Base-by-base conservation (phyloP, 2,329 filamentous ascomycete genomes). In the Curvularia hawaiiensis region DNA sequence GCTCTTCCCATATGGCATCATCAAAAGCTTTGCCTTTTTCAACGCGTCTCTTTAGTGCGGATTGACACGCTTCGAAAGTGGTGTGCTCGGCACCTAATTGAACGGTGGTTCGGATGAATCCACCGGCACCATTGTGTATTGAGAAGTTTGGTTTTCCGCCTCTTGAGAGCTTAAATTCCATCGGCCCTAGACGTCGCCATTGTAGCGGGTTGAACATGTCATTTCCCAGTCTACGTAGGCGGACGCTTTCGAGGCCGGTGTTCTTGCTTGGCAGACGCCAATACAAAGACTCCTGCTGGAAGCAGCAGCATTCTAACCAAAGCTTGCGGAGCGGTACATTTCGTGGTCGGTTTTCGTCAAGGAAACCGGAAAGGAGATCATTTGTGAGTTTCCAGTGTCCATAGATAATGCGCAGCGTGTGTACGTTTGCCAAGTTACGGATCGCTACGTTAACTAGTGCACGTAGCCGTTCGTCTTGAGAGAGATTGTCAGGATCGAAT, bases 301-400 rank as follows among this genome's bases (percentile, higher is more conserved):
- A 66, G 16, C 73, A 75, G 55, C 77, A 79, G 51, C 75, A 79
- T 52, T 82, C 80, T 4, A 82, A 66, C 80, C 80, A 82, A 5
- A 82, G 70, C 50, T 70, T 76, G 11, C 75, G 71, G 14, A 81
- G 56, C 2, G 72, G 72, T 8, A 68, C 60, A 18, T 60, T 60
- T 2, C 68, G 68, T 11, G 67, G 59, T 18, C 75, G 62, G 3
- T 53, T 22, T 14, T 65, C 64, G 43, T 78, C 70, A 28, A 82
- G 72, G 58, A 81, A 76, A 28, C 75, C 75, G 3, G 74, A 61
- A 9, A 82, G 41, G 11, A 82, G 67, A 5, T 66, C 72, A 26
- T 74, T 74, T 2, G 75, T 77, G 11, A 82, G 58, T 35, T 67
- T 69, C 54, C 74, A 76, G 59, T 82, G 79, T 0, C 79, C 79